phyloP scores from a whole-genome alignment of 192 early-diverging fungal species.

The Globomyces pollinis-pini region DNA sequence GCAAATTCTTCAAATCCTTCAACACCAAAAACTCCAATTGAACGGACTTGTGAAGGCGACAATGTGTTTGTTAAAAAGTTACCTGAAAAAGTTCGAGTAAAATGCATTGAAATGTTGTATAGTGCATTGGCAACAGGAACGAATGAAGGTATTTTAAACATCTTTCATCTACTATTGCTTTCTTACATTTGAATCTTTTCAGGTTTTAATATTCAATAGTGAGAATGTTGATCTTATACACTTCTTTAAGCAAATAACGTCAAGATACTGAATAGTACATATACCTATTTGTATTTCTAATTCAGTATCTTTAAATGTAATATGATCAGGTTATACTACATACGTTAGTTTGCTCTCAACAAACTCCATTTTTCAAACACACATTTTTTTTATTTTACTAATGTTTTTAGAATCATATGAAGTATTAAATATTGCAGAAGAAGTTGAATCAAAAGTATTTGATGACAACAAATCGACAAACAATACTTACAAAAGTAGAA shows the following conservation, averaged over 20 bases:
- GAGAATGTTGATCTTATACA: no score
- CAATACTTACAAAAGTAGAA: conserved; percentile 60
- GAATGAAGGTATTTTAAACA: background rate
- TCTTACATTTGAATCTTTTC: no score
- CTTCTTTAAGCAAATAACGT: no score
- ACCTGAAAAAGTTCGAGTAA: conserved; percentile 62
- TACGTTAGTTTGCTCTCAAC: no score
- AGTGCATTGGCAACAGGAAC: conserved; percentile 18
- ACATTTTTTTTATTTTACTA: conserved; percentile 11
- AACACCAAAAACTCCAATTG: conserved; percentile 10
- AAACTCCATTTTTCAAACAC: conserved; percentile 27
- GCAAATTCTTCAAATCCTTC: conserved; percentile 4
- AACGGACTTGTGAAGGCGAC: conserved; percentile 54
- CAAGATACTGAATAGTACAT: no score
- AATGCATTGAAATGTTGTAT: conserved; percentile 77
- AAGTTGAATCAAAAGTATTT: conserved; percentile 55
- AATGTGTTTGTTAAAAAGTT: conserved; percentile 42
- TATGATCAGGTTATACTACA: no score
- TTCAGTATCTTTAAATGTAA: no score
- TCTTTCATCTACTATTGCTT: no score
- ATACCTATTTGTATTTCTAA: no score
- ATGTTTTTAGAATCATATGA: conserved; percentile 17
- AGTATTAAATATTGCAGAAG: background rate
- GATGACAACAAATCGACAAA: conserved; percentile 36
- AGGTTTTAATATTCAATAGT: no score